Percentiles rank a stretch among this genome's conserved stretches.
Conservation (phyloP, 495 filamentous ascomycete genomes). For the Penicillium manginii region DNA sequence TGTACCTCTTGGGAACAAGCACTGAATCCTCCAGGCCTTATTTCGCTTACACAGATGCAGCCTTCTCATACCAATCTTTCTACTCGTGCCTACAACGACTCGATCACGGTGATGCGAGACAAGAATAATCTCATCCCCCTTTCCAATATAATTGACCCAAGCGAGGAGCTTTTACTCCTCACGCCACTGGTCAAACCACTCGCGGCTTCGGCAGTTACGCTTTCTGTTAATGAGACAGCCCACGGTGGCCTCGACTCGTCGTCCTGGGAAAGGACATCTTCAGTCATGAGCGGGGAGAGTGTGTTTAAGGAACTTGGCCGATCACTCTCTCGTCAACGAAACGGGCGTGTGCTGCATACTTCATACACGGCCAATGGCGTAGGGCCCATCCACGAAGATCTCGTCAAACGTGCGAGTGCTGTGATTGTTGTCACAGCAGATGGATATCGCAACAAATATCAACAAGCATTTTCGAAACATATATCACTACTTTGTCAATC, state of each 20-base stretch:
- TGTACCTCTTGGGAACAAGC: constrained; percentile 86
- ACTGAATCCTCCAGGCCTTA: constrained; percentile 74
- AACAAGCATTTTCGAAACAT: constrained; percentile 89
- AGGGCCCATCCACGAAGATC: constrained; percentile 83
- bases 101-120: constrained; percentile 85
- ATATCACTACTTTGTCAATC: constrained; percentile 93
- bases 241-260: constrained; percentile 57
- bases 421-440: constrained; percentile 89
- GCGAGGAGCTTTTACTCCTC: constrained; percentile 80
- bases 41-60: constrained; percentile 73
- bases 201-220: constrained; percentile 75
- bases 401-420: constrained; percentile 82
- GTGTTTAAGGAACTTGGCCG: constrained; percentile 84
- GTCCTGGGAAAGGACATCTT: constrained; percentile 61
- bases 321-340: constrained; percentile 77
- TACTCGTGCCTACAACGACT: constrained; percentile 79
- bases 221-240: constrained; percentile 52
- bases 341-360: constrained; percentile 82
- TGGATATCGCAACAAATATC: constrained; percentile 87
- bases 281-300: constrained; percentile 83
- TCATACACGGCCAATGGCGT: constrained; percentile 91
- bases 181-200: constrained; percentile 86
- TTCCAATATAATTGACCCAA: constrained; percentile 73
- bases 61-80: constrained; percentile 77
- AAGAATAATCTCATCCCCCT: constrained; percentile 78